Evolutionary conservation across 78 protist genomes (phyloP), one percentile per base, ranked within the genome.

Genomic region (Dictyostelium capitatum): DNA sequence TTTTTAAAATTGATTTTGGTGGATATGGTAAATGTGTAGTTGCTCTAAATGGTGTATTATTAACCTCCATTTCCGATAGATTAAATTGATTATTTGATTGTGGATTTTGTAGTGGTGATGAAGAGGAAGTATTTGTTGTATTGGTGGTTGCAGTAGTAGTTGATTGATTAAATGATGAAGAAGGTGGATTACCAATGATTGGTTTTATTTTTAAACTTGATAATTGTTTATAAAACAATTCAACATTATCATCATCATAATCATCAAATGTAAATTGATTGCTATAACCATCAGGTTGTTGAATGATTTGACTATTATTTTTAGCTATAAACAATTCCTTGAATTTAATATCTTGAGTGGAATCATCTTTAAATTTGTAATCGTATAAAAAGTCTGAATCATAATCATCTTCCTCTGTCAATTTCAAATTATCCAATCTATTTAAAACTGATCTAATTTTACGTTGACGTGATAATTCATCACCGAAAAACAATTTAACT

Each of bases 401-500:
- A 20, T 30, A 67, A 32, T 50, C 79, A 54, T 46, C 41, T 20
- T 48, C 59, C 51, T 51, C 79, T 1, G 37, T n/a, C 3, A 12
- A 51, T 14, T 83, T 30, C 9, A 32, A 48, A 54, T 48, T n/a
- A 6, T 59, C 47, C 48, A 54, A 28, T 64, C 84, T 23, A 50
- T 51, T 32, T 41, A 20, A 10, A 46, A 10, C 37, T 77, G 79
- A 74, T 32, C 32, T 47, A 8, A 20, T 56, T 41, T 53, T 48
- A 64, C 93, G 57, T 19, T 50, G 54, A 41, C 93, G 46, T 47
- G 93, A 82, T n/a, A 87, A 46, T 65, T 87, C 93, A 77, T 87
- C 93, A 65, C 93, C 93, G 65, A 47, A 77, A 25, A 37, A 87
- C 17, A 87, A 19, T 62, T 87, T 87, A 23, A 87, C 70, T 56